These are phyloP conservation scores for Diaporthe nobilis DNA, from an alignment of 2,329 filamentous ascomycete genomes.

Conservation along the genomic window DNA sequence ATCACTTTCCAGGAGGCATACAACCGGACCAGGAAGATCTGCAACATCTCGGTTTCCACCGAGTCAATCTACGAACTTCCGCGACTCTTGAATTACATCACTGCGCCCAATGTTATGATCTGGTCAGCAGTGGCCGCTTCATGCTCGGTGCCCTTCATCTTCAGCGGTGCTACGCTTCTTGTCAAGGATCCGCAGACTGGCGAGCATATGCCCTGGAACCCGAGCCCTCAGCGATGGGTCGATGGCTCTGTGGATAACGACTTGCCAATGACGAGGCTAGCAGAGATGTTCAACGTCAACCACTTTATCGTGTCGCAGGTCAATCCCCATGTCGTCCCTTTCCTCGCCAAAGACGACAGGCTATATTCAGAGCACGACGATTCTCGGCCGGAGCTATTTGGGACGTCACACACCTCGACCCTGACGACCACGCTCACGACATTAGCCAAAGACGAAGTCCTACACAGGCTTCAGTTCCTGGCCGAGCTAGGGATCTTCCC, in stretches of 20 bases:
- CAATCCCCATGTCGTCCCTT: conserved; percentile 93
- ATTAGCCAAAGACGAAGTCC: conserved; percentile 82
- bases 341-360: conserved; percentile 82
- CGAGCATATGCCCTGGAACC: conserved; percentile 85
- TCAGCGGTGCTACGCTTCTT: conserved; percentile 82
- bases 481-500: conserved; percentile 86
- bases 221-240: conserved; percentile 87
- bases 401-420: conserved; percentile 33
- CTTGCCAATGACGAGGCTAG: conserved; percentile 88
- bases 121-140: conserved; percentile 98
- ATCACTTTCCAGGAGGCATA: conserved; percentile 97
- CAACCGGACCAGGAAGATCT: conserved; percentile 90
- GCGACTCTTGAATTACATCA: conserved; percentile 90
- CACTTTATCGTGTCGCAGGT: conserved; percentile 98
- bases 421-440: conserved; percentile 68
- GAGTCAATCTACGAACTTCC: conserved; percentile 90
- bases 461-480: conserved; percentile 85
- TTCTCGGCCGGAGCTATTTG: conserved; percentile 58
- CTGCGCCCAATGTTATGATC: conserved; percentile 93
- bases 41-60: conserved; percentile 95
- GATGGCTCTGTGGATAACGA: conserved; percentile 97
- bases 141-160: conserved; percentile 91
- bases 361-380: conserved; percentile 55
- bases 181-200: conserved; percentile 89
- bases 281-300: conserved; percentile 98